Evolutionary conservation across 106 monocot genomes (phyloP), one percentile per base, ranked within the genome.

Genomic region (Acorus calamus): DNA sequence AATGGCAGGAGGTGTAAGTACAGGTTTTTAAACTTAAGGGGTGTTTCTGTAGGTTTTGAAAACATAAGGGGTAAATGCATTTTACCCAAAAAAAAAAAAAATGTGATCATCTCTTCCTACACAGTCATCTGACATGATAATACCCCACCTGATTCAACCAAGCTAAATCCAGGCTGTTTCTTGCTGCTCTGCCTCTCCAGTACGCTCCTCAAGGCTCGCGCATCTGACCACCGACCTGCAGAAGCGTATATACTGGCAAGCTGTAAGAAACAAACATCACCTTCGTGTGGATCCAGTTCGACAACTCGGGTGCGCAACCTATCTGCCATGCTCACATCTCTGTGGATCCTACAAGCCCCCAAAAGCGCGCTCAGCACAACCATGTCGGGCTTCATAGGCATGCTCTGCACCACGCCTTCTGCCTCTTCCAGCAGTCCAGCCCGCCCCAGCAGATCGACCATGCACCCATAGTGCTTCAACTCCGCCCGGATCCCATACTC

Each of bases 391-490:
- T 77, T 72, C 66, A 77, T 80, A 4, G 82, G 85, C 89, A 89
- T 89, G 41, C 47, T 67, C 60, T 72, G 71, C 10, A 82, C 50
- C 6, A 80, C 11, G 7, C 56, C 74, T 57, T 79, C 78, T 45
- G 85, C 84, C 64, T 89, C 81, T 69, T 79, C 64, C 51, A 92
- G 66, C 47, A 82, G 63, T 13, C 92, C 88, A 2, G 82, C 74
- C 52, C 84, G 54, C 2, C 84, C 92, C 2, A 92, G 49, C 42
- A 92, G 50, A 66, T 92, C 92, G 44, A 88, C 74, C 72, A 88
- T 54, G 54, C 92, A 92, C 14, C 87, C 92, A 56, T 88, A 88
- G 55, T 92, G 92, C 70, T 88, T 87, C 56, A 84, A 59, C 54
- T 75, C 67, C 10, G 84, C 79, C 46, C 59, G 54, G 53, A 92